Conservation (phyloP, 768 basidiomycete genomes). For the Porpolomopsis calyptriformis region DNA sequence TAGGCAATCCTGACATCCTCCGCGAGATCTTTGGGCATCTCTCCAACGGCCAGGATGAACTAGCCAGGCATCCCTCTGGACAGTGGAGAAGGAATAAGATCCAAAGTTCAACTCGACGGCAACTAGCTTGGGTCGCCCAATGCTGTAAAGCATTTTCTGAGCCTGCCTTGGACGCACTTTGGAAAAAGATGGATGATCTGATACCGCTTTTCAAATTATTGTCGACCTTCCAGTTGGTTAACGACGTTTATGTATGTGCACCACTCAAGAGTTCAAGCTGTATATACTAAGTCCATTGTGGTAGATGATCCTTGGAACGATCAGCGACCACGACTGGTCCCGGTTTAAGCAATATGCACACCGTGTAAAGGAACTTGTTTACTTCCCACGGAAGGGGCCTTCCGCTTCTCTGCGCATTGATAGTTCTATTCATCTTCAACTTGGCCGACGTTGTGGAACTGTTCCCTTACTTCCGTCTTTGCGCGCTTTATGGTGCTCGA, state of each 20-base stretch:
- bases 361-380: background rate
- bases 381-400: background rate
- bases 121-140: background rate
- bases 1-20: background rate
- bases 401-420: background rate
- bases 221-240: conserved; percentile 1
- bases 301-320: background rate
- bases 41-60: background rate
- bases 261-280: background rate
- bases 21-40: background rate
- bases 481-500: background rate
- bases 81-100: too few relatives aligned
- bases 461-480: background rate
- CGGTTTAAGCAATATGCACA: conserved; percentile 1
- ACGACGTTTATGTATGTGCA: conserved; percentile 5
- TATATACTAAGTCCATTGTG: background rate
- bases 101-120: background rate
- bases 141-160: conserved; percentile 6
- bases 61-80: background rate
- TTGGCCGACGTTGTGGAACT: background rate
- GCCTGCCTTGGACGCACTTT: conserved; percentile 6
- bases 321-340: background rate
- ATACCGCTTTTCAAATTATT: conserved; percentile 8
- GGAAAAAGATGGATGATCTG: conserved; percentile 4
- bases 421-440: background rate